A percentile compares a stretch with the other conserved stretches of the same genome.
Evolutionary conservation across 108 stramenopile species (phyloP).

Genomic region (Cyclotella choctawhatcheeana): DNA sequence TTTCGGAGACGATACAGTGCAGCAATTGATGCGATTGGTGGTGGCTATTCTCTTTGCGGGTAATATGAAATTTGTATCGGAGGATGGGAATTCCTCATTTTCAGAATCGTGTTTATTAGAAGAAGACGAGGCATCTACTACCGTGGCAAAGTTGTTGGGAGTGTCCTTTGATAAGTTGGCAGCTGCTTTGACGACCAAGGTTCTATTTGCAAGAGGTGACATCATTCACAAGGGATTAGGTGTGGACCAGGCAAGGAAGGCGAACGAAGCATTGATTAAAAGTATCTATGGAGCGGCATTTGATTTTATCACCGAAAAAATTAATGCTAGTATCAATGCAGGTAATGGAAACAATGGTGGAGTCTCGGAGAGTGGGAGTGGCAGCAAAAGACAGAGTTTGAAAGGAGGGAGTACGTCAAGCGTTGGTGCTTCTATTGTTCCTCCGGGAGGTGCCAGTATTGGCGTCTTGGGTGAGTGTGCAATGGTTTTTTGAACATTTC

Average conservation of each 20-base stretch:
- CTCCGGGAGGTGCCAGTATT: conserved; percentile 41
- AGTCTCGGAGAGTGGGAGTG: background rate
- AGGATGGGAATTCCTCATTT: conserved; percentile 7
- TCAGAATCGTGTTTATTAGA: conserved; percentile 53
- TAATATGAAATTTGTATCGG: conserved; percentile 61
- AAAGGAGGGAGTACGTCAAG: background rate
- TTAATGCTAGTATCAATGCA: conserved; percentile 55
- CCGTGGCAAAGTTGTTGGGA: conserved; percentile 74
- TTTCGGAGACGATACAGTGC: conserved; percentile 50
- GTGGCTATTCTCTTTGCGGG: conserved; percentile 68
- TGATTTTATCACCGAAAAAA: conserved; percentile 66
- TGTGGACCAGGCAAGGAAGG: conserved; percentile 65
- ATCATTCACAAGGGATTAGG: conserved; percentile 63
- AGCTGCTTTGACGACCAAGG: conserved; percentile 67
- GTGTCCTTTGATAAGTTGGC: conserved; percentile 56
- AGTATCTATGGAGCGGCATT: conserved; percentile 87
- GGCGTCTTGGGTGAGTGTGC: conserved; percentile 55
- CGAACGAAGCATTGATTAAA: conserved; percentile 92
- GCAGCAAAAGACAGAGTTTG: background rate
- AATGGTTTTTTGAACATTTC: conserved; percentile 1
- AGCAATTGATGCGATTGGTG: conserved; percentile 57
- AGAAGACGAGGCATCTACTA: conserved; percentile 50
- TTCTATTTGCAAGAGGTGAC: conserved; percentile 60
- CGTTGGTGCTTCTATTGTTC: conserved; percentile 33
- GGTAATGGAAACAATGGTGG: conserved; percentile 20